A percentile compares a stretch with the other conserved stretches of the same genome.
phyloP scores from a whole-genome alignment of 2,329 filamentous ascomycete species.

The Colletotrichum viniferum region DNA sequence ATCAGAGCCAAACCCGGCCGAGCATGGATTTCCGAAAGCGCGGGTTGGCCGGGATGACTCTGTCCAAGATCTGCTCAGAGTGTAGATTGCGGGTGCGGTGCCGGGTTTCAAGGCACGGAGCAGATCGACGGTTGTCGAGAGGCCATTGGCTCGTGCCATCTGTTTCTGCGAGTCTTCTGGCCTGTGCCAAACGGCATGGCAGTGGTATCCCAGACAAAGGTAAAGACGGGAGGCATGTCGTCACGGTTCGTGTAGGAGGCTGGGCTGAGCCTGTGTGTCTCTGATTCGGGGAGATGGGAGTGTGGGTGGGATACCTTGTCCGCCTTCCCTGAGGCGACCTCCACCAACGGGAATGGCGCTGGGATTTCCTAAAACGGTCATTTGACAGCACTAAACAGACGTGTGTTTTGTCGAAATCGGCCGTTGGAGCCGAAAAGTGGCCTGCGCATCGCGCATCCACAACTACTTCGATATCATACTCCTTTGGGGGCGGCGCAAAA shows the following conservation, averaged over 20 bases:
- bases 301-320: background rate
- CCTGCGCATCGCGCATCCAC: background rate
- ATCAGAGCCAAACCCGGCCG: background rate
- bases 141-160: conserved; percentile 18
- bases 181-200: background rate
- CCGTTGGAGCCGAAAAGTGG: background rate
- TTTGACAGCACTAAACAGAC: conserved; percentile 10
- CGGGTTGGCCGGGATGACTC: conserved; percentile 7
- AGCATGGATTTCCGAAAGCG: conserved; percentile 3
- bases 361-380: conserved; percentile 11
- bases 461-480: background rate
- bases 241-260: conserved; percentile 19
- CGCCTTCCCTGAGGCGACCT: background rate
- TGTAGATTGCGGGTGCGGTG: background rate
- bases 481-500: background rate
- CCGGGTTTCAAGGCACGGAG: conserved; percentile 18
- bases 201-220: background rate
- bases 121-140: conserved; percentile 1
- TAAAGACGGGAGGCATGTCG: conserved; percentile 9
- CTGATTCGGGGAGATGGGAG: background rate
- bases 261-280: conserved; percentile 13
- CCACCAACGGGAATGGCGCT: conserved; percentile 15
- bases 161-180: conserved; percentile 6
- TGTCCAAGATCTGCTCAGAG: background rate
- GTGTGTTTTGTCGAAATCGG: background rate